phyloP scores from a whole-genome alignment of 2,329 filamentous ascomycete genomes.

The Mariannaea sp. region DNA sequence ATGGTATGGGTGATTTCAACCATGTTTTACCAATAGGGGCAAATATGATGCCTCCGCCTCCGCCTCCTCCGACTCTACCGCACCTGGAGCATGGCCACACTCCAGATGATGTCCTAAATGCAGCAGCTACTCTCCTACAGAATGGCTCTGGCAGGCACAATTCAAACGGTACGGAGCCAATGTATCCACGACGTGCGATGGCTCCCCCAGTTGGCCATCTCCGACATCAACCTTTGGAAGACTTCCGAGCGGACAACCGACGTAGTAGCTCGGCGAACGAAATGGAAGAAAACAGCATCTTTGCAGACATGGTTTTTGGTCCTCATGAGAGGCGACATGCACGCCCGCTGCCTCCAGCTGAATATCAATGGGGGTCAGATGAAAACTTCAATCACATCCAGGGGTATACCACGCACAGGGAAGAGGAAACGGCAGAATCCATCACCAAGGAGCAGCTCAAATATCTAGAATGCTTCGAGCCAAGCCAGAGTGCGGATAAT shows the following conservation, averaged over 20 bases:
- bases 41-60: conserved; percentile 44
- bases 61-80: conserved; percentile 34
- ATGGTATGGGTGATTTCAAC: conserved; percentile 29
- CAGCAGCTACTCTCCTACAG: conserved; percentile 58
- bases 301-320: conserved; percentile 50
- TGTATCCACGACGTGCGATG: conserved; percentile 34
- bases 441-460: conserved; percentile 60
- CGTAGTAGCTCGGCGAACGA: conserved; percentile 40
- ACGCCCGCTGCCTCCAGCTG: conserved; percentile 46
- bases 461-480: conserved; percentile 61
- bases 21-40: conserved; percentile 33
- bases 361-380: conserved; percentile 72
- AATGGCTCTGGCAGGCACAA: conserved; percentile 42
- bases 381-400: conserved; percentile 62
- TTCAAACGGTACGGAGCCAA: conserved; percentile 35
- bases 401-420: conserved; percentile 61
- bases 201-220: conserved; percentile 48
- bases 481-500: conserved; percentile 61
- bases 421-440: conserved; percentile 62
- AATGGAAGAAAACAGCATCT: conserved; percentile 40
- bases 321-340: conserved; percentile 36
- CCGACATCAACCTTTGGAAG: conserved; percentile 49
- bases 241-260: conserved; percentile 48
- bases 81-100: conserved; percentile 41
- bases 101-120: conserved; percentile 60